Conservation (phyloP, 768 basidiomycete genomes). For the Podaxis mareebaensis region DNA sequence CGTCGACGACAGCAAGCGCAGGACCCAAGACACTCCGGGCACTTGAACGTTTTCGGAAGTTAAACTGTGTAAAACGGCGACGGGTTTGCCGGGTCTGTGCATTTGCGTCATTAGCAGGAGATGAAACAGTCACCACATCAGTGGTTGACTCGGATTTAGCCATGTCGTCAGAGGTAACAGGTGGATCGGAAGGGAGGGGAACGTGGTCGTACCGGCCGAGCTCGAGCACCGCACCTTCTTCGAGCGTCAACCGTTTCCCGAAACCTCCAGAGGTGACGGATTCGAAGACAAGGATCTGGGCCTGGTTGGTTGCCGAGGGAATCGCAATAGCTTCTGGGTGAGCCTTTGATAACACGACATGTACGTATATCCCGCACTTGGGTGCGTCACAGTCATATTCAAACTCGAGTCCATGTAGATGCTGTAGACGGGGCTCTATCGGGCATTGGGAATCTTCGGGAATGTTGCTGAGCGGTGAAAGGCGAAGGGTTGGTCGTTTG, state of each 20-base stretch:
- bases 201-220: conserved; percentile 69
- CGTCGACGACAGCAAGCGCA: conserved; percentile 78
- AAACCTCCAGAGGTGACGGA: conserved; percentile 82
- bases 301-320: conserved; percentile 32
- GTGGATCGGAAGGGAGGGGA: conserved; percentile 19
- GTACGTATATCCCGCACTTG: conserved; percentile 77
- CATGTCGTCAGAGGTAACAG: conserved; percentile 14
- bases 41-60: conserved; percentile 60
- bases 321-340: conserved; percentile 54
- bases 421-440: conserved; percentile 46
- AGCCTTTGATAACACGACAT: conserved; percentile 68
- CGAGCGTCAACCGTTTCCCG: conserved; percentile 67
- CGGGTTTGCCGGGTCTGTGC: conserved; percentile 27
- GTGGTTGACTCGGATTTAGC: conserved; percentile 22
- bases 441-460: conserved; percentile 41
- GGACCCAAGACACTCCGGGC: conserved; percentile 67
- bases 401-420: conserved; percentile 83
- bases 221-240: conserved; percentile 79
- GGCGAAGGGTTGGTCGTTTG: conserved; percentile 83
- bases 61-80: conserved; percentile 66
- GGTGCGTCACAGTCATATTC: conserved; percentile 92
- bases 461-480: conserved; percentile 60
- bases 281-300: conserved; percentile 60
- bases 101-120: conserved; percentile 9
- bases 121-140: conserved; percentile 13